Conservation (phyloP, 768 basidiomycete genomes). For the Lentinula boryana region DNA sequence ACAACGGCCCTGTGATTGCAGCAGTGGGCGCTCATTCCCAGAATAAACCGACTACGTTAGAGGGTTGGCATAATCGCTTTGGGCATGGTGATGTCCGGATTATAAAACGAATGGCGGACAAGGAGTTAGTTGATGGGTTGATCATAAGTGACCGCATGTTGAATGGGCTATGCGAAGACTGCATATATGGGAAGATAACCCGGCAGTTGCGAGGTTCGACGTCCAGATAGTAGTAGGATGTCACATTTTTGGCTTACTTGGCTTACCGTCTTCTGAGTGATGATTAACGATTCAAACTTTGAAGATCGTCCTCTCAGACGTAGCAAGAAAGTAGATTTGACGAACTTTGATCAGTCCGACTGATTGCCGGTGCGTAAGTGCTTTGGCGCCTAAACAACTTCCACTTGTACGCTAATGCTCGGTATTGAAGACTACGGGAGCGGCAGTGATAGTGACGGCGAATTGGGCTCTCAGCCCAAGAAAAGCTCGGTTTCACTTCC, state of each 20-base stretch:
- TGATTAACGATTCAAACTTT: too few species aligned
- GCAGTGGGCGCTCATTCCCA: neutral
- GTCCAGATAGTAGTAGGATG: too few species aligned
- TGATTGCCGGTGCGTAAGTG: too few species aligned
- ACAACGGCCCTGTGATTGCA: neutral
- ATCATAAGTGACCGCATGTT: neutral
- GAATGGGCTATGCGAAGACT: neutral
- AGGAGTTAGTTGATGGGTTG: neutral
- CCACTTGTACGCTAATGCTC: constrained; percentile 40
- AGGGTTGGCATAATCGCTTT: neutral
- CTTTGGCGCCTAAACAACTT: too few species aligned
- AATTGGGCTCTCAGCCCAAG: neutral
- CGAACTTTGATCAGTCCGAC: too few species aligned
- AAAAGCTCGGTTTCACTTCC: constrained; percentile 15
- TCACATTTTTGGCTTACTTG: too few species aligned
- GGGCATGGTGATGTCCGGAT: neutral
- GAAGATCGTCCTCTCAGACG: too few species aligned
- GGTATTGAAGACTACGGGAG: constrained; percentile 77
- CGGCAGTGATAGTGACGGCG: constrained; percentile 49
- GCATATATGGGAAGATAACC: neutral
- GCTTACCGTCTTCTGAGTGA: too few species aligned
- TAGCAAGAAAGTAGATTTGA: too few species aligned
- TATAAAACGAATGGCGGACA: neutral
- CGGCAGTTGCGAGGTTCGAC: too few species aligned
- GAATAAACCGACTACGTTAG: neutral